These are phyloP conservation scores for Mycena pura DNA, from an alignment of 768 basidiomycete species.

Conservation along the genomic window DNA sequence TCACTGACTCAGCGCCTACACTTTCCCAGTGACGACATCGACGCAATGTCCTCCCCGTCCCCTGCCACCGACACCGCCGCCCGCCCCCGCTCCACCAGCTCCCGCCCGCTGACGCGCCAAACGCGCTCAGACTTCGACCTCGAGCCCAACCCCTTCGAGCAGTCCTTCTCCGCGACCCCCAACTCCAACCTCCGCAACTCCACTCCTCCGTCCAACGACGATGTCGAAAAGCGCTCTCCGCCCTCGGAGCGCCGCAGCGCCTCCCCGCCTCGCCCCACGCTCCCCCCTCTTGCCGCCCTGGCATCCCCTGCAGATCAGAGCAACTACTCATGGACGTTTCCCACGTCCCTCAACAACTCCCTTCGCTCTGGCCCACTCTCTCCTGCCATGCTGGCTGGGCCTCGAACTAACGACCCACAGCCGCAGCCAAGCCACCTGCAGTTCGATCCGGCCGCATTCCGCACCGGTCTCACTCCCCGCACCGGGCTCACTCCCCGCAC, in stretches of 20 bases:
- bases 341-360: constrained; percentile 69
- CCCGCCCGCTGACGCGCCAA: constrained; percentile 47
- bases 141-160: constrained; percentile 94
- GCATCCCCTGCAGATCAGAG: constrained; percentile 70
- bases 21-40: no score
- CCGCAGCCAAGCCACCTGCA: constrained; percentile 40
- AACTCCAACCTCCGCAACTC: constrained; percentile 13
- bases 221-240: constrained; percentile 34
- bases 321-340: constrained; percentile 74
- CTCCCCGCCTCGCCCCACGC: constrained; percentile 68
- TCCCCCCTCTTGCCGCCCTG: constrained; percentile 83
- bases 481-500: constrained; percentile 89
- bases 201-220: not conserved
- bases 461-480: constrained; percentile 87
- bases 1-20: no score
- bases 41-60: constrained; percentile 4
- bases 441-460: constrained; percentile 78
- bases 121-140: constrained; percentile 69
- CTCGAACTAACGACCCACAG: constrained; percentile 58
- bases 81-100: constrained; percentile 5
- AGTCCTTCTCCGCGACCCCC: constrained; percentile 75
- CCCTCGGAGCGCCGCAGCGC: constrained; percentile 46
- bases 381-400: constrained; percentile 95
- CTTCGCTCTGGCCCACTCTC: constrained; percentile 93
- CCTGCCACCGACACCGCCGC: constrained; percentile 27